Evolutionary conservation across 345 rosid species (phyloP).

Genomic region (Zanthoxylum bungeanum): DNA sequence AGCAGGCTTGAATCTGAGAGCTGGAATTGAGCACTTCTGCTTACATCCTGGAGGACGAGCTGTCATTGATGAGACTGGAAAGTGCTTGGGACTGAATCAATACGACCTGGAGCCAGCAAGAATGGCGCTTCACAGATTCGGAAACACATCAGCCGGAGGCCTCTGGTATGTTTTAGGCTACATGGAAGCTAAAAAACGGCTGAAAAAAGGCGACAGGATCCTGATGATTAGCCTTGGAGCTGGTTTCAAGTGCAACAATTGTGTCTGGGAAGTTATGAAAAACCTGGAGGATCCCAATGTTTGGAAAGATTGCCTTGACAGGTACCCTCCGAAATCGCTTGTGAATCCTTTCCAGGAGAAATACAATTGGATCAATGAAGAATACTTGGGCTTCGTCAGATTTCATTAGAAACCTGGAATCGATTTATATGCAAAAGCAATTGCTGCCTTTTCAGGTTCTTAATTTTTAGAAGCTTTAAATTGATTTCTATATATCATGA

Average conservation of each 20-base stretch:
- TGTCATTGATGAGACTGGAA: constrained; percentile 65
- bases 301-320: constrained; percentile 46
- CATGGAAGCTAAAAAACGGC: constrained; percentile 64
- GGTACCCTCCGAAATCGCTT: constrained; percentile 29
- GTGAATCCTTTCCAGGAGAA: constrained; percentile 38
- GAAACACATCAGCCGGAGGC: constrained; percentile 81
- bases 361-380: constrained; percentile 36
- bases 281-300: constrained; percentile 45
- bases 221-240: constrained; percentile 68
- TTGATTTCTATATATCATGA: neutral
- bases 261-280: constrained; percentile 54
- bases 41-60: constrained; percentile 90
- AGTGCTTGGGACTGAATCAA: constrained; percentile 45
- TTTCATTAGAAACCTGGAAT: constrained; percentile 5
- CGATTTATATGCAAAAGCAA: neutral
- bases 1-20: constrained; percentile 47
- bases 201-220: constrained; percentile 39
- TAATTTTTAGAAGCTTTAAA: neutral
- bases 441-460: neutral
- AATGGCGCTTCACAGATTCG: constrained; percentile 78
- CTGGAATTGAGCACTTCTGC: constrained; percentile 79
- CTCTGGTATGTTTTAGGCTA: constrained; percentile 78
- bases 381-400: constrained; percentile 20
- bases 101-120: constrained; percentile 71
- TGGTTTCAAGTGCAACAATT: constrained; percentile 56